phyloP scores from a whole-genome alignment of 2,329 filamentous ascomycete species.

The Fusarium xyrophilum region DNA sequence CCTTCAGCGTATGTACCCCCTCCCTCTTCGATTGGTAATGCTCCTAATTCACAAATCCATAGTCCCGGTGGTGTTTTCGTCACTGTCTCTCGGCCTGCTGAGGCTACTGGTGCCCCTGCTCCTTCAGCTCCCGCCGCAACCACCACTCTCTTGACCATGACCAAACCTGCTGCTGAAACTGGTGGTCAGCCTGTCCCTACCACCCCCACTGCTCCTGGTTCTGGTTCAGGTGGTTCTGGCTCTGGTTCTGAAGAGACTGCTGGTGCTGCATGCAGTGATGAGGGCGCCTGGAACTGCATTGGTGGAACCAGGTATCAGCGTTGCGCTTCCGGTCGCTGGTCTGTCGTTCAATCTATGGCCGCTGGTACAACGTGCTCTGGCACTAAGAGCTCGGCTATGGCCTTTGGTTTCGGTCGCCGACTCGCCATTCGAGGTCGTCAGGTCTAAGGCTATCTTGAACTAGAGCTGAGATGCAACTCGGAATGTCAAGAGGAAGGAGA shows the following conservation, averaged over 20 bases:
- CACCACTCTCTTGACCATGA: constrained; percentile 37
- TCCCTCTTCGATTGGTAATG: constrained; percentile 1
- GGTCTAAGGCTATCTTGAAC: constrained; percentile 15
- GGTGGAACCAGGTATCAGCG: constrained; percentile 65
- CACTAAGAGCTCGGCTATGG: constrained; percentile 40
- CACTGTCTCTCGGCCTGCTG: constrained; percentile 43
- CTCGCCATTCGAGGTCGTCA: constrained; percentile 25
- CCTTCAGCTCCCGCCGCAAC: constrained; percentile 25
- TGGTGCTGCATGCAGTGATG: constrained; percentile 56
- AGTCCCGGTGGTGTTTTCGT: constrained; percentile 55
- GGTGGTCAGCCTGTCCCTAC: constrained; percentile 17
- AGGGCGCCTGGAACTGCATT: constrained; percentile 67
- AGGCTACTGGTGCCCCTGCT: constrained; percentile 36
- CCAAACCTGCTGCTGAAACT: constrained; percentile 32
- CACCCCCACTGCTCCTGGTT: constrained; percentile 26
- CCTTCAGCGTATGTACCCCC: constrained; percentile 40
- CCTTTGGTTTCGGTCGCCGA: constrained; percentile 28
- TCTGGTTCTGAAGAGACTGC: constrained; percentile 44
- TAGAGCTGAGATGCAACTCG: background rate
- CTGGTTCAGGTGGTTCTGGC: constrained; percentile 29
- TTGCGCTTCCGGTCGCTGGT: constrained; percentile 67
- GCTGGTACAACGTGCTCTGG: constrained; percentile 59
- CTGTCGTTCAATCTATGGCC: constrained; percentile 56
- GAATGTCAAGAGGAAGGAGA: constrained; percentile 15
- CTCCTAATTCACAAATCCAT: constrained; percentile 31